phyloP scores from a whole-genome alignment of 208 protist genomes.

The Herpetomonas samuelpessoai region DNA sequence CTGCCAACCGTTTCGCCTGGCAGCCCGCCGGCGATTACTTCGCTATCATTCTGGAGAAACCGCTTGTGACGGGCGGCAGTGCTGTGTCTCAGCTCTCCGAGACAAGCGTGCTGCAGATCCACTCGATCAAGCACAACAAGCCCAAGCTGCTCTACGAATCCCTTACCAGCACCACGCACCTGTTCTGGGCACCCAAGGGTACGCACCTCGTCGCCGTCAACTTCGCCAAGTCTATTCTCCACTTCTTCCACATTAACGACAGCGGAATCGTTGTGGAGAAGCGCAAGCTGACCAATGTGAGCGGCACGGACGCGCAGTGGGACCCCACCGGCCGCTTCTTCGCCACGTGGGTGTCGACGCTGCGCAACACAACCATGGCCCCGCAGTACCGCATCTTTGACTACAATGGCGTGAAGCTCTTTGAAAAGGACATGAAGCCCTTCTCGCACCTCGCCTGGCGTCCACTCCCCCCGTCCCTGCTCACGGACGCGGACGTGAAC shows the following conservation, averaged over 20 bases:
- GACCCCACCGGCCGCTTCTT: slow-evolving; percentile 90
- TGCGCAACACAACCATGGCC: slow-evolving; percentile 46
- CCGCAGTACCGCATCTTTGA: slow-evolving; percentile 87
- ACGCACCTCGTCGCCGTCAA: slow-evolving; percentile 67
- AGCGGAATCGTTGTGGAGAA: slow-evolving; percentile 60
- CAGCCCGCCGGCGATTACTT: slow-evolving; percentile 81
- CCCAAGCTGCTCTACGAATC: slow-evolving; percentile 68
- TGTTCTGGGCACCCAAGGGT: slow-evolving; percentile 85
- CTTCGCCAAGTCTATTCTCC: slow-evolving; percentile 80
- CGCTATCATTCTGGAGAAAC: slow-evolving; percentile 66
- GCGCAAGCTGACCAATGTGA: slow-evolving; percentile 47
- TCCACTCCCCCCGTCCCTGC: slow-evolving; percentile 72
- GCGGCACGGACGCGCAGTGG: slow-evolving; percentile 81
- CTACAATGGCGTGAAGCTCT: slow-evolving; percentile 68
- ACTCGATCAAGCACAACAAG: slow-evolving; percentile 71
- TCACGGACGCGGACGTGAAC: slow-evolving; percentile 52
- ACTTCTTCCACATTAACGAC: slow-evolving; percentile 80
- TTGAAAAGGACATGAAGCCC: slow-evolving; percentile 50
- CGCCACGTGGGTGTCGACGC: slow-evolving; percentile 75
- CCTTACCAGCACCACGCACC: slow-evolving; percentile 49
- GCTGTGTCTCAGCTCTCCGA: slow-evolving; percentile 31
- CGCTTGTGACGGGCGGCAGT: slow-evolving; percentile 23
- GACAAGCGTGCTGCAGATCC: slow-evolving; percentile 70
- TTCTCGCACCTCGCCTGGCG: slow-evolving; percentile 89
- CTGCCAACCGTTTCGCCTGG: slow-evolving; percentile 81